Conservation (phyloP, 225 moss, liverwort and hornwort genomes). For the Polytrichum formosum region DNA sequence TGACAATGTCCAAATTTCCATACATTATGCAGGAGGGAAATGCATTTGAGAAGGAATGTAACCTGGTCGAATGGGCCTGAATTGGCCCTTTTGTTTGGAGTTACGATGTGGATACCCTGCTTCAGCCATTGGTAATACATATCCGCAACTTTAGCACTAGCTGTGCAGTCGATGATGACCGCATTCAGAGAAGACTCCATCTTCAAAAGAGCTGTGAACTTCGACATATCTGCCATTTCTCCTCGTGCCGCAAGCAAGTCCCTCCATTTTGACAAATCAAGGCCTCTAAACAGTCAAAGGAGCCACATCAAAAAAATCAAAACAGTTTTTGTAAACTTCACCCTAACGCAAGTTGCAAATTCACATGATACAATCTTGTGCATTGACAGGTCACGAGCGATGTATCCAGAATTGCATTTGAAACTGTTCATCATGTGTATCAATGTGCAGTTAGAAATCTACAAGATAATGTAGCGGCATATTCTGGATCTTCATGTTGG, state of each 20-base stretch:
- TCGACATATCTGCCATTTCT: conserved; percentile 64
- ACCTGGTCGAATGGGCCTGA: conserved; percentile 95
- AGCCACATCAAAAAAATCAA: conserved; percentile 10
- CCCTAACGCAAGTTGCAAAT: neutral
- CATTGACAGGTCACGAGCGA: no score
- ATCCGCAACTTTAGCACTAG: conserved; percentile 65
- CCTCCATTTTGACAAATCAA: conserved; percentile 84
- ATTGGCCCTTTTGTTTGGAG: conserved; percentile 93
- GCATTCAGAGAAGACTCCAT: conserved; percentile 73
- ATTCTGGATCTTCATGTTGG: neutral
- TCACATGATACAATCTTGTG: no score
- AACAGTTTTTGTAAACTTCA: neutral
- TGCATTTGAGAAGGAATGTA: neutral
- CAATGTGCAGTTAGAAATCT: neutral
- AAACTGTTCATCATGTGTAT: no score
- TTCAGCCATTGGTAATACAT: conserved; percentile 89
- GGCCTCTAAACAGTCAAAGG: conserved; percentile 43
- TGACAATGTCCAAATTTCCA: no score
- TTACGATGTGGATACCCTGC: conserved; percentile 86
- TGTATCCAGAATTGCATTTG: no score
- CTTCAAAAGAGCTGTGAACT: conserved; percentile 79
- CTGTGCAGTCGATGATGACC: conserved; percentile 94
- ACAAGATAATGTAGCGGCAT: neutral
- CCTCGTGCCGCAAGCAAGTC: conserved; percentile 59
- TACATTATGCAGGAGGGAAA: no score